Base-by-base conservation (phyloP, 2,329 filamentous ascomycete species). In the Claviceps cyperi region DNA sequence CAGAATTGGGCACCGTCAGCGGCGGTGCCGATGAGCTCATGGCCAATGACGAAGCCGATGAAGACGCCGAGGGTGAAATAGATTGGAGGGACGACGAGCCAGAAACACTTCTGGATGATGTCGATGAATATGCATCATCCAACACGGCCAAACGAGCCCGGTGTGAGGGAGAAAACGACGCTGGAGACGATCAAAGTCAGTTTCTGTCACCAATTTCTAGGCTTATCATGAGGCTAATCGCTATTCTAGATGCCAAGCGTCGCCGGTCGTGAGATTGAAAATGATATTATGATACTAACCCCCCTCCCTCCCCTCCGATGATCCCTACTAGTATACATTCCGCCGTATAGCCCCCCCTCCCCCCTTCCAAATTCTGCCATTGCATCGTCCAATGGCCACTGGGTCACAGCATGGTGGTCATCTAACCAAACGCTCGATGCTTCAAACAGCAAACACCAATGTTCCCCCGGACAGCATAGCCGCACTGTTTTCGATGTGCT, bases 61-160 rank as follows among this genome's bases (percentile, higher is more conserved):
- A 50, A 22, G 50, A 50, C 28, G 51, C 43, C 15, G 19, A 48
- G 41, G 47, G 39, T 17, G 50, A 54, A n/a, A 57, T 57, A 28
- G 55, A 57, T 37, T 57, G 56, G 56, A 46, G 51, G 47, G 52
- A 56, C 24, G 55, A 56, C 24, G 55, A 55, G 5, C n/a, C 37
- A 28, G 53, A 51, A 13, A 43, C 35, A 7, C 36, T 40, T 22
- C 19, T 15, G 7, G 43, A 51, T 36, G 50, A 32, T 8, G 39
- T 39, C 17, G 50, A 14, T 36, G 46, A 21, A 22, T 52, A 52
- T 5, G 19, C 49, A 24, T 46, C 53, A 15, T 24, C 43, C 38
- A 45, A 19, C 17, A 39, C 50, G 19, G 35, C 47, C 17, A 57
- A 57, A 52, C 48, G 56, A 49, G 47, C 51, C 22, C 56, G 56